These are phyloP conservation scores for Castanea crenata DNA, from an alignment of 306 rosid genomes.

Conservation along the genomic window DNA sequence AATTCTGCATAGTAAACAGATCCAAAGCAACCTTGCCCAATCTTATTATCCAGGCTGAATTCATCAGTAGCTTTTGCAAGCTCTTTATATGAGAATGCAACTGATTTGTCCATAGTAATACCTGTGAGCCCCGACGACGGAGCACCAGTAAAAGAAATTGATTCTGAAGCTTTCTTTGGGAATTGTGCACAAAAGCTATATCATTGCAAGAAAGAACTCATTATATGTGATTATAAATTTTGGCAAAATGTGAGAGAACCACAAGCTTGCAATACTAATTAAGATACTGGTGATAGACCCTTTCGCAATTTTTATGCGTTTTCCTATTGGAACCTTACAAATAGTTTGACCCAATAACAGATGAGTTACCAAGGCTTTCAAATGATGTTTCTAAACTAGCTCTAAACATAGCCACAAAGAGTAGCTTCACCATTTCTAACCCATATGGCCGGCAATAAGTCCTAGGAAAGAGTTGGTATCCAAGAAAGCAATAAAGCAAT, in stretches of 20 bases:
- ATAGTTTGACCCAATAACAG: neutral
- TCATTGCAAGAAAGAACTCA: neutral
- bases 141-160: conserved; percentile 15
- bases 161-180: conserved; percentile 36
- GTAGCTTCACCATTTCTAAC: too few species aligned
- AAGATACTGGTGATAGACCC: neutral
- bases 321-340: neutral
- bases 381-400: neutral
- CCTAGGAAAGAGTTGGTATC: neutral
- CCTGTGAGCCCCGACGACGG: conserved; percentile 46
- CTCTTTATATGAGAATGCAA: conserved; percentile 71
- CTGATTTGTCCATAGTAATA: conserved; percentile 72
- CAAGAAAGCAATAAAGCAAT: too few species aligned
- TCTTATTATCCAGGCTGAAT: conserved; percentile 44
- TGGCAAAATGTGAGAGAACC: neutral
- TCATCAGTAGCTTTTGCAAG: conserved; percentile 60
- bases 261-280: neutral
- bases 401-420: neutral
- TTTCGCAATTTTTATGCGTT: neutral
- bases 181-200: neutral
- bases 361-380: neutral
- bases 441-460: neutral
- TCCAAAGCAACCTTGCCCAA: conserved; percentile 82
- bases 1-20: conserved; percentile 66
- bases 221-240: neutral